Base-by-base conservation (phyloP, 192 early-diverging fungal species). In the Dispira simplex region DNA sequence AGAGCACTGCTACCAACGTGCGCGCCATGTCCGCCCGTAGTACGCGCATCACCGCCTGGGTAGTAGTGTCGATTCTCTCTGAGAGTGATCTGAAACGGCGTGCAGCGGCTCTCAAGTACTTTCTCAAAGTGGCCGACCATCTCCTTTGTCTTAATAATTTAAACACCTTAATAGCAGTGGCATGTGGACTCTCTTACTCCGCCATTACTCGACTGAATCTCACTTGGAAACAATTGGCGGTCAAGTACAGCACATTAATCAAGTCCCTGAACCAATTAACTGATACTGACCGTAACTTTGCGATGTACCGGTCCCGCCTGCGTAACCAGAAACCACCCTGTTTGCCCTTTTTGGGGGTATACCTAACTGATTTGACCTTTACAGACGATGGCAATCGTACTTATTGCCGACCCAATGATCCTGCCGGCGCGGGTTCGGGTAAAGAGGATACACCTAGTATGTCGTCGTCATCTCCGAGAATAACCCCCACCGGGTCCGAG, bases 351-450 rank as follows among this genome's bases (percentile, higher is more conserved):
- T 74, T 92, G 16, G 90, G 90, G 6, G 70, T 90, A 21, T 90
- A 84, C 39, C 70, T 94, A 18, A 87, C 82, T 11, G 91, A 94
- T 60, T 70, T 94, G 66, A 87, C 88, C 0, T 94, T 94, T 70
- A 73, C 87, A 23, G 84, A 91, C 58, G 90, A 91, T 62, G 90
- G 91, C 1, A 92, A 93, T 64, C 78, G 79, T 0, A 83, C 84
- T 0, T 83, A 73, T 64, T 70, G 83, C 23, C 67, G 68, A 0
- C 73, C 71, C 44, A 73, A 64, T 44, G 25, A 67, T 46, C 67
- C 69, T 5, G 12, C 46, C 43, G 39, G 51, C 43, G 20, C 54
- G 46, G 16, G 48, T 27, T 39, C 18, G 8, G 43, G 27, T 1
- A 27, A 39, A 39, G 18, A 20, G 58, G 58, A 60, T 2, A 39